Conservation (phyloP, 169 alveolate species). For the Theileria parva region DNA sequence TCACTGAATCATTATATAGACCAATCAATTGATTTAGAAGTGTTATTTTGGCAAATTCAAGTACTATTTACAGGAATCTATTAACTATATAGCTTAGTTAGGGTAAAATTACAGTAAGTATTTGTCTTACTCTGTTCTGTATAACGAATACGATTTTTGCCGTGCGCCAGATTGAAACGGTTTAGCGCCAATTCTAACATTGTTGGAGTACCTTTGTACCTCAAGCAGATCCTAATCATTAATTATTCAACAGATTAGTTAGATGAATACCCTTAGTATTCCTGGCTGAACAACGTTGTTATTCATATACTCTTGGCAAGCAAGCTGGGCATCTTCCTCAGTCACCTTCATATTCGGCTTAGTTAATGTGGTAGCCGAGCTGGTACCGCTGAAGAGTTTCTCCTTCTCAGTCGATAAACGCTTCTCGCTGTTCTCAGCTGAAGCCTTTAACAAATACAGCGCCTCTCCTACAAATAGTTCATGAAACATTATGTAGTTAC, state of each 20-base stretch:
- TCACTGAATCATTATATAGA: neutral
- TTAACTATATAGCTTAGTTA: neutral
- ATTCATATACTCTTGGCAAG: constrained; percentile 61
- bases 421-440: constrained; percentile 56
- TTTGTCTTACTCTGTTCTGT: constrained; percentile 2
- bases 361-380: constrained; percentile 9
- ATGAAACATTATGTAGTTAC: constrained; percentile 12
- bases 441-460: constrained; percentile 20
- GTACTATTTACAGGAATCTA: neutral
- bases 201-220: constrained; percentile 54
- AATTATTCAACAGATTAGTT: neutral
- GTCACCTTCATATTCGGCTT: constrained; percentile 42
- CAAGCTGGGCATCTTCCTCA: constrained; percentile 68
- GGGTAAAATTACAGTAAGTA: neutral
- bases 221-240: constrained; percentile 46
- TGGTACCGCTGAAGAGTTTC: constrained; percentile 30
- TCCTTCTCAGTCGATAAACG: constrained; percentile 49
- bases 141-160: neutral
- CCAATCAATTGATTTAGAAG: neutral
- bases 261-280: constrained; percentile 28
- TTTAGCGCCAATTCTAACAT: constrained; percentile 39
- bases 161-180: neutral
- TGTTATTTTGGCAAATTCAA: neutral
- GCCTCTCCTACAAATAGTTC: constrained; percentile 50
- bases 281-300: constrained; percentile 26